These are phyloP conservation scores for Fusarium coffeatum DNA, from an alignment of 2,329 filamentous ascomycete genomes.

Conservation along the genomic window DNA sequence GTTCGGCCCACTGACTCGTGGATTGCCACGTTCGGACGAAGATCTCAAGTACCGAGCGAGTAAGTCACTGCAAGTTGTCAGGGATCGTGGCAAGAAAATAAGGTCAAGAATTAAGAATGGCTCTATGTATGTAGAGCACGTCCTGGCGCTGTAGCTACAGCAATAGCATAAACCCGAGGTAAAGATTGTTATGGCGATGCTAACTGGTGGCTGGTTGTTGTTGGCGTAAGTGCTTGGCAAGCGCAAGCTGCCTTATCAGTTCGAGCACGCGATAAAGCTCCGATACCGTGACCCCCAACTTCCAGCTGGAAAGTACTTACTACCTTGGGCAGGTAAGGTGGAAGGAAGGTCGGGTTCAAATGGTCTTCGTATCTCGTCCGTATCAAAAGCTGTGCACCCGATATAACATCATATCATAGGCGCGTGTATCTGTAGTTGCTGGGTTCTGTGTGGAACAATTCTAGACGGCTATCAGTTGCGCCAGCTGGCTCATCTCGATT, in stretches of 20 bases:
- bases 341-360: background rate
- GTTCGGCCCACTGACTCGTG: constrained; percentile 36
- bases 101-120: background rate
- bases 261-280: constrained; percentile 30
- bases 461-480: constrained; percentile 28
- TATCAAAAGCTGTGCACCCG: constrained; percentile 11
- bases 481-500: constrained; percentile 43
- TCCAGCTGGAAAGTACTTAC: constrained; percentile 13
- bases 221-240: background rate
- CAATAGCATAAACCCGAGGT: background rate
- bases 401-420: constrained; percentile 33
- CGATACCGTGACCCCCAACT: constrained; percentile 20
- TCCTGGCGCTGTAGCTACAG: background rate
- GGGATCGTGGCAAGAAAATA: background rate
- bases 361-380: constrained; percentile 20
- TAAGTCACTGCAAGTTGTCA: constrained; percentile 1
- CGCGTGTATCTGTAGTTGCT: constrained; percentile 12
- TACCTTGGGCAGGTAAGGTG: constrained; percentile 14
- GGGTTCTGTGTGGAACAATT: constrained; percentile 38
- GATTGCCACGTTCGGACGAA: constrained; percentile 5
- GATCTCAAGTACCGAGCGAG: constrained; percentile 14
- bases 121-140: background rate
- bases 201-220: constrained; percentile 25
- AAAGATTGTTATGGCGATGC: constrained; percentile 18
- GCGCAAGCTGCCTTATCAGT: constrained; percentile 32